Evolutionary conservation across 2,329 filamentous ascomycete genomes (phyloP).

Genomic region (Pseudonectria foliicola): DNA sequence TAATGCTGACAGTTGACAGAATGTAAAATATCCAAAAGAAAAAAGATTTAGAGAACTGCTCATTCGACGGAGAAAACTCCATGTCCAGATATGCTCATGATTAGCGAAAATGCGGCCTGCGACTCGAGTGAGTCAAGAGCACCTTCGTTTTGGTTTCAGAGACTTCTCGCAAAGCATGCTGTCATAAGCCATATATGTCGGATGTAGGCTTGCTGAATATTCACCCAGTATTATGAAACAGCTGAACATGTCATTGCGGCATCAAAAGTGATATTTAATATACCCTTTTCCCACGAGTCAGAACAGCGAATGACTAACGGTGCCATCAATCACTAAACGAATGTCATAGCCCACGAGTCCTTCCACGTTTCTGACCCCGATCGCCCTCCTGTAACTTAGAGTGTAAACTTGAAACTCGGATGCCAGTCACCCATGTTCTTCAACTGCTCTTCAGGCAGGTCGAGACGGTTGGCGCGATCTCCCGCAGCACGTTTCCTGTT

Average conservation of each 20-base stretch:
- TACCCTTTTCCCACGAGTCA: conserved; percentile 13
- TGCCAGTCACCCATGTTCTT: conserved; percentile 32
- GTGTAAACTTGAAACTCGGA: conserved; percentile 28
- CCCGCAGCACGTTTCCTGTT: conserved; percentile 28
- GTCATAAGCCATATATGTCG: too few species aligned
- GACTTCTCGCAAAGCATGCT: too few species aligned
- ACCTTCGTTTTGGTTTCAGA: too few species aligned
- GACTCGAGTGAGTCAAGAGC: too few species aligned
- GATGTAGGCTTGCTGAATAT: too few species aligned
- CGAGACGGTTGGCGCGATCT: conserved; percentile 23
- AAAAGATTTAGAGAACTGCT: too few species aligned
- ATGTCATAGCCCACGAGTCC: background rate
- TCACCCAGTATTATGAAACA: background rate
- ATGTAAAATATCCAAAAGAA: conserved; percentile 12
- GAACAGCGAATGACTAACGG: background rate
- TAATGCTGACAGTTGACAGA: conserved; percentile 12
- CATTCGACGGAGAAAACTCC: too few species aligned
- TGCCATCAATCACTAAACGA: too few species aligned
- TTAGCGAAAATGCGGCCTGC: too few species aligned
- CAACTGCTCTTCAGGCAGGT: conserved; percentile 20
- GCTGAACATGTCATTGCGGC: conserved; percentile 14
- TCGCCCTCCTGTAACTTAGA: conserved; percentile 32
- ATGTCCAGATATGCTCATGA: too few species aligned
- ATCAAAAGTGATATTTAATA: conserved; percentile 21
- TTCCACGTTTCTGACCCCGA: background rate